A percentile compares a stretch with the other conserved stretches of the same genome.
These are phyloP conservation scores for Torulaspora gathmanii DNA, from an alignment of 805 yeast species.

Conservation along the genomic window DNA sequence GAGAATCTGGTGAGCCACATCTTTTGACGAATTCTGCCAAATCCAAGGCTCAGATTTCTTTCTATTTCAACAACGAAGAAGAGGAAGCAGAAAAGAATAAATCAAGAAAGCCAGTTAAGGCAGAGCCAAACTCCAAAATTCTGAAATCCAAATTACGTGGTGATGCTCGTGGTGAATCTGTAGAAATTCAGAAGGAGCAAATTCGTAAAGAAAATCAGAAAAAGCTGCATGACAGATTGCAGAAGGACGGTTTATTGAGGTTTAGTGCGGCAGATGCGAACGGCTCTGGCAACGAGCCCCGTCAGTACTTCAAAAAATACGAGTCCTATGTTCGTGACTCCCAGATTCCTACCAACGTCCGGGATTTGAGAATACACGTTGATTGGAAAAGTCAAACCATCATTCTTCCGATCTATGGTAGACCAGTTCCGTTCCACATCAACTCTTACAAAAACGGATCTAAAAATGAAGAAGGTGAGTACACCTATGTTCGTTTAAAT, in stretches of 20 bases:
- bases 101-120: slow-evolving; percentile 39
- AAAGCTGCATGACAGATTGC: slow-evolving; percentile 77
- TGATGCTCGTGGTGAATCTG: slow-evolving; percentile 59
- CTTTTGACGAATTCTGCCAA: slow-evolving; percentile 72
- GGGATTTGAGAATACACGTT: slow-evolving; percentile 80
- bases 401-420: slow-evolving; percentile 83
- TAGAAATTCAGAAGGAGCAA: slow-evolving; percentile 70
- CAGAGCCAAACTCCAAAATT: slow-evolving; percentile 52
- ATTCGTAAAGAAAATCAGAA: slow-evolving; percentile 78
- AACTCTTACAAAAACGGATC: slow-evolving; percentile 91
- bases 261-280: slow-evolving; percentile 75
- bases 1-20: slow-evolving; percentile 47
- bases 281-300: slow-evolving; percentile 43
- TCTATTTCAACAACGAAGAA: slow-evolving; percentile 71
- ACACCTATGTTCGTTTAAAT: slow-evolving; percentile 81
- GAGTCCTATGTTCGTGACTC: slow-evolving; percentile 92
- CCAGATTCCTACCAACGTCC: slow-evolving; percentile 79
- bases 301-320: slow-evolving; percentile 74
- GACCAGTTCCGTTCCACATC: slow-evolving; percentile 97
- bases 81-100: slow-evolving; percentile 41
- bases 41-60: slow-evolving; percentile 68
- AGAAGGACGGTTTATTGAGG: slow-evolving; percentile 78
- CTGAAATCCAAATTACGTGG: slow-evolving; percentile 75
- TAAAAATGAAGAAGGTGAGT: slow-evolving; percentile 94
- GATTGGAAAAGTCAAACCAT: slow-evolving; percentile 86